phyloP scores from a whole-genome alignment of 495 filamentous ascomycete genomes.

The Peziza echinospora region DNA sequence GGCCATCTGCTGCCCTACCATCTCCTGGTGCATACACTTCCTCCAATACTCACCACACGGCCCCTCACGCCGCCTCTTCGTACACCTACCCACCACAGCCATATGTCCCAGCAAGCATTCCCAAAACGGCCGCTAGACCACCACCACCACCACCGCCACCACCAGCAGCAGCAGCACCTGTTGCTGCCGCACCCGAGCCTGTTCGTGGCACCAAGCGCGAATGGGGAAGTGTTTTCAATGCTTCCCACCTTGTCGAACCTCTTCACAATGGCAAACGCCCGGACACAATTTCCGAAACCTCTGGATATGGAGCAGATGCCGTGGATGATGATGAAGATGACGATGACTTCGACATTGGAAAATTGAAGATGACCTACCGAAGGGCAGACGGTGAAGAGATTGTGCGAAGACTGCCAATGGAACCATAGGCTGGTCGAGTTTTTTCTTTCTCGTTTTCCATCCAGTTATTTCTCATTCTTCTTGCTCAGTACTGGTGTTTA shows the following conservation, averaged over 20 bases:
- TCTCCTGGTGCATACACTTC: not conserved
- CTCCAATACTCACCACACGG: not conserved
- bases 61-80: not conserved
- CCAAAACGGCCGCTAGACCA: not conserved
- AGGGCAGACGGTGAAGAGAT: constrained; percentile 20
- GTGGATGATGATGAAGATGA: constrained; percentile 6
- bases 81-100: not conserved
- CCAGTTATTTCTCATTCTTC: not conserved
- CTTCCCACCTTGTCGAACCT: constrained; percentile 14
- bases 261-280: constrained; percentile 15
- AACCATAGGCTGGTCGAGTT: not conserved
- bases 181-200: not conserved
- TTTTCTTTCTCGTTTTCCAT: not conserved
- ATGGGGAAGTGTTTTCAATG: constrained; percentile 19
- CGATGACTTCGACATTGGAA: constrained; percentile 16
- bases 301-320: not conserved
- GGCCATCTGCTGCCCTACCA: not conserved
- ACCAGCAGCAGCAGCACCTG: constrained; percentile 1
- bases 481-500: no score
- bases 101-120: not conserved
- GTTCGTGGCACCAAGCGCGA: constrained; percentile 15
- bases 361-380: constrained; percentile 19
- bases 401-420: constrained; percentile 13
- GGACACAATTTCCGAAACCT: constrained; percentile 5
- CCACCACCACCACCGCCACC: constrained; percentile 1